Base-by-base conservation (phyloP, 495 filamentous ascomycete species). In the Penicillium soppii region DNA sequence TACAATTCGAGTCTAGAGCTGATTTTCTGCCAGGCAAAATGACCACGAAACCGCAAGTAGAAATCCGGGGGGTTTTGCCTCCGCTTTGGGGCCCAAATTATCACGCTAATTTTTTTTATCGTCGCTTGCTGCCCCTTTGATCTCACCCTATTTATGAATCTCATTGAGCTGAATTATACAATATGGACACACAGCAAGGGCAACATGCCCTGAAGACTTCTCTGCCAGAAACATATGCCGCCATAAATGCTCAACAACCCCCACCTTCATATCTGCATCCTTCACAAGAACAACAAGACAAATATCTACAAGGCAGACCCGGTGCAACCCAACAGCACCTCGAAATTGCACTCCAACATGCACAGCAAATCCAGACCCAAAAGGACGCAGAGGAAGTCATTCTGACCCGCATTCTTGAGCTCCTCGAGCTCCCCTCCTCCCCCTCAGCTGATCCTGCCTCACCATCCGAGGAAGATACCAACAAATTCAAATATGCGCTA, bases 321-420 rank as follows among this genome's bases (percentile, higher is more conserved):
- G 59, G 67, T 43, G 53, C 71, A 30, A 70, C 77, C 69, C 56
- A 69, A 54, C 83, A 81, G 38, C 77, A 84, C 57, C 67, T 79
- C 16, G 74, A 80, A 22, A 78, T 84, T 35, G 92, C 91, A 12
- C 69, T 96, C 38, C 80, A 88, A 52, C 91, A 95, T 71, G 91
- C 92, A 10, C 78, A 82, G 50, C 75, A 85, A 23, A 85, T 97
- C 47, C 86, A 95, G 58, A 71, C 84, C 43, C 87, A 84, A 42
- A 92, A 90, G 58, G 80, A 85, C 19, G 73, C 88, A 52, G 87
- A 95, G 62, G 67, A 78, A 15, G 70, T 79, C 42, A 90, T 95
- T 47, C 75, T 97, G 45, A 74, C 79, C 45, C 77, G 85, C 41
- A 86, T 84, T 25, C 78, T 88, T 33, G 77, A 80, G 10, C 87